Base-by-base conservation (phyloP, 805 yeast genomes). In the Candida michaelii region DNA sequence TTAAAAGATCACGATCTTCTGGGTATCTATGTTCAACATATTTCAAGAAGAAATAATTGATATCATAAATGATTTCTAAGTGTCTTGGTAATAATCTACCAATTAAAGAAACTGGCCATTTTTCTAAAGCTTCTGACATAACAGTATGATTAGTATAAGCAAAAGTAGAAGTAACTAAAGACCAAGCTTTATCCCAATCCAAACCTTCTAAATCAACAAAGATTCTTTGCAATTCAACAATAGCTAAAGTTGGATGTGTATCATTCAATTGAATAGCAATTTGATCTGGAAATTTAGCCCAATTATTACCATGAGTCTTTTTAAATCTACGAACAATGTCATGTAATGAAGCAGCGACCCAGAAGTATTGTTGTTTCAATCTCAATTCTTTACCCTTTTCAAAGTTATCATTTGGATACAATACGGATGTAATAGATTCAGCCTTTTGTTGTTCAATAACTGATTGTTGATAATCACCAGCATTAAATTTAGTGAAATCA, bases 61-160 rank as follows among this genome's bases (percentile, higher is more conserved):
- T 84, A 46, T 86, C 91, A 63, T 86, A 89, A 55, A 90, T 83
- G 55, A 89, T 85, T 65, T 89, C 95, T 70, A 89, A 68, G 66
- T 89, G 97, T 64, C 97, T 80, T 47, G 97, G 97, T 51, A 89
- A 76, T 61, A 89, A 66, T 55, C 77, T 82, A 35, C 85, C 87
- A 49, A 89, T 69, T 51, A 89, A 71, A 43, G 85, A 85, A 45
- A 90, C 82, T 7, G 96, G 95, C 97, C 97, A 89, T 69, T 87
- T 90, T 71, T 89, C 97, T 49, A 90, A 74, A 16, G 97, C 97
- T 72, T 89, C 97, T 47, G 83, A 83, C 88, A 89, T 83, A 34
- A 89, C 97, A 1, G 97, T 89, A 64, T 89, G 97, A 65, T 89
- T 89, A 5, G 97, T 89, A 73, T 90, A 90, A 44, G 93, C 93